Evolutionary conservation across 257 asterid species (phyloP).

Genomic region (Ocimum tenuiflorum): DNA sequence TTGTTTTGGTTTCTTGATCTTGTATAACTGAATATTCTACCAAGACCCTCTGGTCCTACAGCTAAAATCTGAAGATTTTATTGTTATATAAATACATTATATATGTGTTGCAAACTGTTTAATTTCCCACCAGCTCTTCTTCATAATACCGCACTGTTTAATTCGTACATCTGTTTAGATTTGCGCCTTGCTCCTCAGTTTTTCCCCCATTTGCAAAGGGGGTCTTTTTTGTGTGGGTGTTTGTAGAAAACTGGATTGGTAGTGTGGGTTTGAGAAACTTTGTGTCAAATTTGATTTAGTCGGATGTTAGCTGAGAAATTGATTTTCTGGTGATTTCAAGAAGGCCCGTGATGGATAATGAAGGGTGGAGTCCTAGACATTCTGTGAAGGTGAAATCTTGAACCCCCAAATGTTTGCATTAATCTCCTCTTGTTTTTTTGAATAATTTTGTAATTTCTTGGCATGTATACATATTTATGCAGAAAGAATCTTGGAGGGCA

Average conservation of each 20-base stretch:
- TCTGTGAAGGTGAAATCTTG: conserved; percentile 56
- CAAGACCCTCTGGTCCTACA: not conserved
- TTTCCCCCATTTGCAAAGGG: conserved; percentile 3
- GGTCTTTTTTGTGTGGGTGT: not conserved
- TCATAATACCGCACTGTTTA: conserved; percentile 4
- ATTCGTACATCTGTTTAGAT: conserved; percentile 10
- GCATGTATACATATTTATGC: conserved; percentile 14
- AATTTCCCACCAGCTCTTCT: conserved; percentile 34
- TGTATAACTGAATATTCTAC: not conserved
- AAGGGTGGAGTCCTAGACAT: conserved; percentile 39
- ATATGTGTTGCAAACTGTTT: conserved; percentile 1
- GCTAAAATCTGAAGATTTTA: not conserved
- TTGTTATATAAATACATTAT: not conserved
- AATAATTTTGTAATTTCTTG: not conserved
- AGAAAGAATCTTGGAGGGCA: conserved; percentile 84
- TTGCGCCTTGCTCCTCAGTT: conserved; percentile 26
- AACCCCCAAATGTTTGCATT: not conserved
- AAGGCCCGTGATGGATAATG: conserved; percentile 63
- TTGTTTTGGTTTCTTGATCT: not conserved
- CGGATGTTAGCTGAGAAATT: conserved; percentile 20
- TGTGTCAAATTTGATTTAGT: not conserved
- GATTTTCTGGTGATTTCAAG: conserved; percentile 38
- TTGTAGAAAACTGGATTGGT: not conserved
- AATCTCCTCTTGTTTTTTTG: not conserved
- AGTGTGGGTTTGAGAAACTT: conserved; percentile 19